Evolutionary conservation across 345 rosid genomes (phyloP).

Genomic region (Kernera saxatilis): DNA sequence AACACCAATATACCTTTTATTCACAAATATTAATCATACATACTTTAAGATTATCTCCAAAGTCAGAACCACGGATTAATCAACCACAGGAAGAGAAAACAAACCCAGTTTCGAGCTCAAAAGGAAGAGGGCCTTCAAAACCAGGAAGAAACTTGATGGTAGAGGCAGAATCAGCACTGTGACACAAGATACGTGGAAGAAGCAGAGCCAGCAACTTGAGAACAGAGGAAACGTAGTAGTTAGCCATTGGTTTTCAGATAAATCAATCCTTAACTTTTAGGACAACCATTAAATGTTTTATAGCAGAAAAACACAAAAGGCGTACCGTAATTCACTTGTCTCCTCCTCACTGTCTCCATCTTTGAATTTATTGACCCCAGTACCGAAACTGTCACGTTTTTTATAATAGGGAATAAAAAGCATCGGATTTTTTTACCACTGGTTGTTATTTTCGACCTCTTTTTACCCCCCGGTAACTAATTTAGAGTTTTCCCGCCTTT

Average conservation of each 20-base stretch:
- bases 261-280: not conserved
- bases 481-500: no score
- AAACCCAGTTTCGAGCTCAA: constrained; percentile 5
- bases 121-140: constrained; percentile 1
- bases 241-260: not conserved
- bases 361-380: not conserved
- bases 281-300: not conserved
- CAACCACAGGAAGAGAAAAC: not conserved
- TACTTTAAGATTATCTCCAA: not conserved
- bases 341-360: not conserved
- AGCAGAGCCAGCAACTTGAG: not conserved
- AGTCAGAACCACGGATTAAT: not conserved
- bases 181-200: not conserved
- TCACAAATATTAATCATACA: not conserved
- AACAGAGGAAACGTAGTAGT: not conserved
- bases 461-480: no score
- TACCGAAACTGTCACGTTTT: no score
- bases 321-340: not conserved
- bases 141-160: not conserved
- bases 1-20: not conserved
- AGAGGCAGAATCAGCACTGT: not conserved
- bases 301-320: not conserved
- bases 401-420: no score
- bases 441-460: no score
- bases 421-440: no score